Evolutionary conservation across 805 yeast species (phyloP), one percentile per base, ranked within the genome.

Genomic region (Candida pseudofarinosa): DNA sequence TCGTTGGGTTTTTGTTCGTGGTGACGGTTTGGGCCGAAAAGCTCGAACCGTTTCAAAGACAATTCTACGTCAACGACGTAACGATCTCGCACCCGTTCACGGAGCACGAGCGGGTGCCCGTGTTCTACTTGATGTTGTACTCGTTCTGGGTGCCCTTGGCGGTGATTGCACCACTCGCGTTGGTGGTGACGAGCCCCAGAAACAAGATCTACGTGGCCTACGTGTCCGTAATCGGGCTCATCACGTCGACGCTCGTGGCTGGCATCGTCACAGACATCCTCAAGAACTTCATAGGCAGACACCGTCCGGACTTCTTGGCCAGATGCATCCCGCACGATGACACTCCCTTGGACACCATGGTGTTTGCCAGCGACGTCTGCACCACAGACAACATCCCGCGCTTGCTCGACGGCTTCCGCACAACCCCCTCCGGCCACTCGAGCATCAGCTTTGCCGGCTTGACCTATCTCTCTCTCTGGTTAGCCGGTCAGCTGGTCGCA

Each of bases 221-320:
- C 54, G 64, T 83, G 15, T 80, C 95, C 0, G 46, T 82, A 0
- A 50, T 90, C 18, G 96, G 96, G 1, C 69, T 87, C 19, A 59
- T 68, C 7, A 62, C 87, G 1, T 72, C 89, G 0, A 67, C 85
- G 43, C 71, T 79, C 15, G 63, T 81, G 12, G 79, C 86, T 20
- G 72, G 80, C 34, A 67, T 83, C 20, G 55, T 85, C 40, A 87
- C 96, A 3, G 88, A 88, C 55, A 67, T 82, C 13, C 59, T 88
- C 46, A 91, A 91, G 66, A 81, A 84, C 56, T 80, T 86, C 80
- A 79, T 91, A 42, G 97, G 97, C 3, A 77, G 97, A 57, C 87
- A 84, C 47, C 73, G 99, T 46, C 99, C 99, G 0, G 99, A 91
- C 63, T 87, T 90, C 58, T 63, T 91, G 40, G 87, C 89, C 4